These are phyloP conservation scores for Mycena crocata DNA, from an alignment of 768 basidiomycete genomes.

Conservation along the genomic window DNA sequence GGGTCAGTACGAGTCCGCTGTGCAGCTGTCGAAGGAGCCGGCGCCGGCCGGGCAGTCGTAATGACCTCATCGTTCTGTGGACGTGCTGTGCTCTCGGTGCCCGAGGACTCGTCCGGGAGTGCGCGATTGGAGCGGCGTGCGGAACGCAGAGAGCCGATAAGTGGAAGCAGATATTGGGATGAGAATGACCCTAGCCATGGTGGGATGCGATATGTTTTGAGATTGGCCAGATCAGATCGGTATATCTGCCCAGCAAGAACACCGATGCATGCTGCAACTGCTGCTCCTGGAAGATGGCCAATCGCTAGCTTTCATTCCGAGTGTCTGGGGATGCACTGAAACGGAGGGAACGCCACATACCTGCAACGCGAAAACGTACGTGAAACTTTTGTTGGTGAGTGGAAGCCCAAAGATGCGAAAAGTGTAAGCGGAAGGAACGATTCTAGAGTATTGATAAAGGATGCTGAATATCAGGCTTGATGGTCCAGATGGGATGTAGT, in stretches of 20 bases:
- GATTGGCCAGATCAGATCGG: conserved; percentile 81
- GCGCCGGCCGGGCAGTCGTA: conserved; percentile 64
- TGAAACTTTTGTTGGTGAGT: conserved; percentile 81
- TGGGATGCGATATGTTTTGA: conserved; percentile 86
- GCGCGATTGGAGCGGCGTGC: conserved; percentile 79
- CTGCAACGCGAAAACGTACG: conserved; percentile 78
- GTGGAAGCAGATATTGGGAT: conserved; percentile 67
- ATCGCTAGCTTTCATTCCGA: conserved; percentile 75
- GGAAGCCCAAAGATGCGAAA: conserved; percentile 81
- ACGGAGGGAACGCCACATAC: conserved; percentile 52
- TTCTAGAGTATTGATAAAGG: conserved; percentile 84
- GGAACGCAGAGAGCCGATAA: conserved; percentile 73
- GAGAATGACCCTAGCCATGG: conserved; percentile 66
- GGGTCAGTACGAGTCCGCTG: conserved; percentile 35
- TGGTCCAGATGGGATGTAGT: conserved; percentile 81
- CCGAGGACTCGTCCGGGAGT: conserved; percentile 66
- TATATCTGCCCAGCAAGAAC: conserved; percentile 81
- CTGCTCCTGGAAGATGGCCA: conserved; percentile 74
- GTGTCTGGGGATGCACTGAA: neutral
- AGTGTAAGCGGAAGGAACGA: conserved; percentile 81
- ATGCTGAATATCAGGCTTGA: conserved; percentile 82
- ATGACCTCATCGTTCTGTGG: conserved; percentile 67
- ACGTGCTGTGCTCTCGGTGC: conserved; percentile 32
- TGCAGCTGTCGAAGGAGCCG: conserved; percentile 34
- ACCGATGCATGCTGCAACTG: conserved; percentile 71